These are phyloP conservation scores for Gigaspora rosea DNA, from an alignment of 192 early-diverging fungal species.

Conservation along the genomic window DNA sequence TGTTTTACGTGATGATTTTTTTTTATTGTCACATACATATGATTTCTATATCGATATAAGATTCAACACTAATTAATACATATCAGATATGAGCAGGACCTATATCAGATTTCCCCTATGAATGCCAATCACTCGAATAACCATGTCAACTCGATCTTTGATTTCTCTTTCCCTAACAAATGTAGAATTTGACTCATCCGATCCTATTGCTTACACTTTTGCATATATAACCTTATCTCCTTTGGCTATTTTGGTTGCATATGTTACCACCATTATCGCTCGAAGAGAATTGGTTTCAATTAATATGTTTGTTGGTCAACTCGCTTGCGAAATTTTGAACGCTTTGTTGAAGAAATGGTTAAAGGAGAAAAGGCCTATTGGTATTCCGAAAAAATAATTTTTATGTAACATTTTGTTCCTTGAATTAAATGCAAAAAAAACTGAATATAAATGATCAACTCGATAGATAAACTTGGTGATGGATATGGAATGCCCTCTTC, in stretches of 20 bases:
- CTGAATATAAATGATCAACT: too few species aligned
- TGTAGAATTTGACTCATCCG: slow-evolving; percentile 64
- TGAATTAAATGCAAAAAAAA: too few species aligned
- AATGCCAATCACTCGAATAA: too few species aligned
- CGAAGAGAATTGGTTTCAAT: slow-evolving; percentile 59
- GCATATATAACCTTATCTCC: slow-evolving; percentile 69
- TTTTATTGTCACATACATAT: too few species aligned
- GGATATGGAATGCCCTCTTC: slow-evolving; percentile 87
- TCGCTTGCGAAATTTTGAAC: slow-evolving; percentile 69
- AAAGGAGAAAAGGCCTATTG: slow-evolving; percentile 64
- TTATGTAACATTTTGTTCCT: not conserved
- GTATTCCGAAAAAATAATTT: slow-evolving; percentile 36
- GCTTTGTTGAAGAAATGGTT: slow-evolving; percentile 59
- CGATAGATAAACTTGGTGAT: slow-evolving; percentile 61
- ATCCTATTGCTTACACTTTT: slow-evolving; percentile 60
- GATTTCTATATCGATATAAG: too few species aligned
- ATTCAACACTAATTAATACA: too few species aligned
- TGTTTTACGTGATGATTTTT: too few species aligned
- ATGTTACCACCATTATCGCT: slow-evolving; percentile 62
- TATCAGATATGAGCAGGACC: too few species aligned
- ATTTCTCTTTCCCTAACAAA: slow-evolving; percentile 70
- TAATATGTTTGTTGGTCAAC: slow-evolving; percentile 70
- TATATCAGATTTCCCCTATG: too few species aligned
- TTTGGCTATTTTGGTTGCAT: slow-evolving; percentile 66
- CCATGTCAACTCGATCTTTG: slow-evolving; percentile 45